Conservation (phyloP, 352 stramenopile genomes). For the Phytophthora aleatoria region DNA sequence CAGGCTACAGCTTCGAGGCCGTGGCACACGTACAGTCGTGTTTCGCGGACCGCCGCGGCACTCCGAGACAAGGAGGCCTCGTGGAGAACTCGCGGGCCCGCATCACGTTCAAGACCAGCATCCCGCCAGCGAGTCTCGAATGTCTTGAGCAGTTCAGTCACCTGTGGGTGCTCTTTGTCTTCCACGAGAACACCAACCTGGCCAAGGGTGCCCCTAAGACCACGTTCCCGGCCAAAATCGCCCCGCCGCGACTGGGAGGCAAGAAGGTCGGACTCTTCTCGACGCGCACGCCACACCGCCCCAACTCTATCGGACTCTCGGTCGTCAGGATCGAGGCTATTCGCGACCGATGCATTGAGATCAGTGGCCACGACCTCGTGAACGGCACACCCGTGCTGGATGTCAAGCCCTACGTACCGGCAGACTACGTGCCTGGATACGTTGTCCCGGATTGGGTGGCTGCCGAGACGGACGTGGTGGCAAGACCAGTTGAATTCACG, state of each 20-base stretch:
- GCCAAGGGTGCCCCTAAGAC: constrained; percentile 55
- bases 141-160: constrained; percentile 89
- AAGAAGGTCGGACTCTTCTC: constrained; percentile 95
- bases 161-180: constrained; percentile 92
- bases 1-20: constrained; percentile 73
- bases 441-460: constrained; percentile 74
- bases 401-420: constrained; percentile 98
- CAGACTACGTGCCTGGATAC: constrained; percentile 67
- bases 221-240: constrained; percentile 84
- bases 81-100: constrained; percentile 67
- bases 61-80: constrained; percentile 79
- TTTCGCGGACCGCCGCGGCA: constrained; percentile 87
- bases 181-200: constrained; percentile 92
- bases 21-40: constrained; percentile 83
- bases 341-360: constrained; percentile 80
- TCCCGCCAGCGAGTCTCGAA: constrained; percentile 77
- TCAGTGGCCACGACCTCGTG: constrained; percentile 94
- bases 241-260: constrained; percentile 69
- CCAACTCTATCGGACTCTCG: constrained; percentile 94
- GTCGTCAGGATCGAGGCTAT: constrained; percentile 92
- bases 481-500: constrained; percentile 62
- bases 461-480: constrained; percentile 51
- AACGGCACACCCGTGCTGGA: constrained; percentile 98
- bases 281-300: constrained; percentile 96
- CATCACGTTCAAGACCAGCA: constrained; percentile 77